These are phyloP conservation scores for Vanilla planifolia DNA, from an alignment of 106 monocot species.

Conservation along the genomic window DNA sequence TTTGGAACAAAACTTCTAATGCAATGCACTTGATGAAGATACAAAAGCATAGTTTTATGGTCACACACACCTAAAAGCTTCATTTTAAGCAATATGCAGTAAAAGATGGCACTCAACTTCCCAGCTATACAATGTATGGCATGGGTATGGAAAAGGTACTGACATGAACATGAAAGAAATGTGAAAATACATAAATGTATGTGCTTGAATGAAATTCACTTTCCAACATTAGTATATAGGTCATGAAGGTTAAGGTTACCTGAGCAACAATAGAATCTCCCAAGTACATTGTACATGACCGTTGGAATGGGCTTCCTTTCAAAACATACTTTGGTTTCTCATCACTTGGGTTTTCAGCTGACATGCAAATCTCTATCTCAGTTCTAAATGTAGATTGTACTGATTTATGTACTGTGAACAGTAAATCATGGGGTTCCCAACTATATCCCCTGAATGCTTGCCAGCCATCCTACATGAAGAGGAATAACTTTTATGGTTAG, in stretches of 20 bases:
- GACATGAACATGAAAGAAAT: too few relatives aligned
- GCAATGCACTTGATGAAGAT: too few relatives aligned
- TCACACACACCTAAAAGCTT: too few relatives aligned
- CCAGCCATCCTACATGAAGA: slow-evolving; percentile 47
- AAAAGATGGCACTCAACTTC: too few relatives aligned
- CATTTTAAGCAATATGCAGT: too few relatives aligned
- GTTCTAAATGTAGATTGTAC: slow-evolving; percentile 19
- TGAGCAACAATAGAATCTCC: slow-evolving; percentile 61
- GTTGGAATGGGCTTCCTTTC: slow-evolving; percentile 60
- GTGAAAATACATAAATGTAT: too few relatives aligned
- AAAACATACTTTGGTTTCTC: slow-evolving; percentile 31
- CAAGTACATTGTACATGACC: slow-evolving; percentile 66
- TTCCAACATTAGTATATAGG: neutral
- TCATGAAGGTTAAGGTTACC: slow-evolving; percentile 25
- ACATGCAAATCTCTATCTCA: slow-evolving; percentile 46
- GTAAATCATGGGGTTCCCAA: slow-evolving; percentile 33
- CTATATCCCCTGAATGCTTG: slow-evolving; percentile 52
- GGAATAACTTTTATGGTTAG: neutral
- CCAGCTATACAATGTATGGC: too few relatives aligned
- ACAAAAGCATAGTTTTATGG: too few relatives aligned
- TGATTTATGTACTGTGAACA: slow-evolving; percentile 39
- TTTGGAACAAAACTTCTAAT: too few relatives aligned
- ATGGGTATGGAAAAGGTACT: too few relatives aligned
- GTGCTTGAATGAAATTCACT: too few relatives aligned
- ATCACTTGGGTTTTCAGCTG: slow-evolving; percentile 14